phyloP scores from a whole-genome alignment of 306 rosid genomes.

The Trifolium pratense region DNA sequence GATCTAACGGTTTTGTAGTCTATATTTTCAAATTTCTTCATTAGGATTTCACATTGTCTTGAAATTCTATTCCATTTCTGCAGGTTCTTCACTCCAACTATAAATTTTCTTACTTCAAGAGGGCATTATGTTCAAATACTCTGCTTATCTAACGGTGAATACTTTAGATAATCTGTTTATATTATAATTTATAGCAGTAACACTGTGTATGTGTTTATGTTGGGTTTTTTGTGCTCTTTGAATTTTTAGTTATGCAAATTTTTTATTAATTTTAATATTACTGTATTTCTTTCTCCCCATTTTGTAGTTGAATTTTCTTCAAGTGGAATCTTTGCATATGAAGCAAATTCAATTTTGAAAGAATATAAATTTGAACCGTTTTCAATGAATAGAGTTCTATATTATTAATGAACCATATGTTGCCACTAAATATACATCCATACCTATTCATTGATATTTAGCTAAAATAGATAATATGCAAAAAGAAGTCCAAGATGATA shows the following conservation, averaged over 20 bases:
- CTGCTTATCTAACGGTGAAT: conserved; percentile 78
- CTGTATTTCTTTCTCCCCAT: background rate
- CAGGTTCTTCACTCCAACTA: conserved; percentile 94
- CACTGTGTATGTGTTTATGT: conserved; percentile 6
- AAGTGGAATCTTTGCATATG: conserved; percentile 27
- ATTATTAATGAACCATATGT: conserved; percentile 20
- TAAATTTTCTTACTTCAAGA: conserved; percentile 72
- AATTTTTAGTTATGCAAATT: background rate
- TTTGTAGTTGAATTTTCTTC: conserved; percentile 24
- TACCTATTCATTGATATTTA: conserved; percentile 31
- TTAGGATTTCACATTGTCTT: conserved; percentile 33
- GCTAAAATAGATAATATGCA: conserved; percentile 8
- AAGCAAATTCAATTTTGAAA: conserved; percentile 18
- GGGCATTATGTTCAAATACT: conserved; percentile 76
- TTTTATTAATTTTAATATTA: conserved; percentile 11
- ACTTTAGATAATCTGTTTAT: conserved; percentile 37
- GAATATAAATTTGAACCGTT: background rate
- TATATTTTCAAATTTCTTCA: conserved; percentile 5
- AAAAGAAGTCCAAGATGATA: conserved; percentile 11
- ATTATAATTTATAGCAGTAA: conserved; percentile 24
- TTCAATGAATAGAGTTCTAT: background rate
- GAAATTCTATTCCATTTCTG: conserved; percentile 43
- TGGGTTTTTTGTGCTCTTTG: conserved; percentile 25
- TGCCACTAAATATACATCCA: conserved; percentile 18
- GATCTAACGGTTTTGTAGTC: background rate